These are phyloP conservation scores for Botrytis medusae DNA, from an alignment of 2,329 filamentous ascomycete genomes.

Conservation along the genomic window DNA sequence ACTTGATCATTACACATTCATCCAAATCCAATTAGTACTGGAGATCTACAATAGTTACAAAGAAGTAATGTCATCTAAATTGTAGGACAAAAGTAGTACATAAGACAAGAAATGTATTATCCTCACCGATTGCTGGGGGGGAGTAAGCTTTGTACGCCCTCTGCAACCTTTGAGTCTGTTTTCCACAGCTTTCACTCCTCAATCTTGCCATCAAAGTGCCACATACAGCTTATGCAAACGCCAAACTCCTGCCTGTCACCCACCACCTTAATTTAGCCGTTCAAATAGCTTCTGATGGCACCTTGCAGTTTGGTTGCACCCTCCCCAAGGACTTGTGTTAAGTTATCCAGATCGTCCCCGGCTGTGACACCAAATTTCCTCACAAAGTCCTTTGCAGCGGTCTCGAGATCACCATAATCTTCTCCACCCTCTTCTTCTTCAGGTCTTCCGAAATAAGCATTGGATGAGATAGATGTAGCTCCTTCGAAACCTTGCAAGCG, in stretches of 20 bases:
- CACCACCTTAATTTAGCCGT: slow-evolving; percentile 46
- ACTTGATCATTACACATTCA: not conserved
- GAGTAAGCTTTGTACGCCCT: not conserved
- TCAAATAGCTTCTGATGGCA: slow-evolving; percentile 63
- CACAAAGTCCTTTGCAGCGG: slow-evolving; percentile 93
- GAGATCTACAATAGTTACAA: slow-evolving; percentile 2
- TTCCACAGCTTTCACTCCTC: not conserved
- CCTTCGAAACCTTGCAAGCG: slow-evolving; percentile 92
- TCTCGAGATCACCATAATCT: slow-evolving; percentile 88
- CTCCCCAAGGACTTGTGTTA: slow-evolving; percentile 79
- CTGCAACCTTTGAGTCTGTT: not conserved
- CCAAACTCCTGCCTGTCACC: slow-evolving; percentile 4
- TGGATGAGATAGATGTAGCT: slow-evolving; percentile 87
- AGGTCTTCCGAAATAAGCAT: slow-evolving; percentile 93
- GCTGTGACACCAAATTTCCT: slow-evolving; percentile 94
- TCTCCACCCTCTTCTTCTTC: slow-evolving; percentile 74
- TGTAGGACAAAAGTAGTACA: not conserved
- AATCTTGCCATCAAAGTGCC: slow-evolving; percentile 9
- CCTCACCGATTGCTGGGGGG: slow-evolving; percentile 2
- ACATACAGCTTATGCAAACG: slow-evolving; percentile 2
- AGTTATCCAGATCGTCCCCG: slow-evolving; percentile 91
- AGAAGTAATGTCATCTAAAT: slow-evolving; percentile 3
- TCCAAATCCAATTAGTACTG: not conserved
- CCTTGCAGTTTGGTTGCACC: slow-evolving; percentile 83
- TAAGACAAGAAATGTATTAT: slow-evolving; percentile 7